These are phyloP conservation scores for Hyphopichia khmerensis DNA, from an alignment of 1,139 yeast genomes.

Conservation along the genomic window DNA sequence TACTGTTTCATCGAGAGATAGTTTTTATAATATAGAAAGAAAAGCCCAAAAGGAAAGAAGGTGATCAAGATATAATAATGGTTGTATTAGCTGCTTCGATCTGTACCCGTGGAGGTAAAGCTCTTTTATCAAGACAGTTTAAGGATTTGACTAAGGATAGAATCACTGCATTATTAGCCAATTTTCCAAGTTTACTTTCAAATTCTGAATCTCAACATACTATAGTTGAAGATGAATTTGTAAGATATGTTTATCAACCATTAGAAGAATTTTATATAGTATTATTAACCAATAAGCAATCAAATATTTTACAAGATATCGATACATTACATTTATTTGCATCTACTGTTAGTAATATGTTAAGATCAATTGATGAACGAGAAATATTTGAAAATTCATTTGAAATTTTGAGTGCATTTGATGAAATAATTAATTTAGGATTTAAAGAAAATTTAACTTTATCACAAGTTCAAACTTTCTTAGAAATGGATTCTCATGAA, in stretches of 20 bases:
- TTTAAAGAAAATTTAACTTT: slow-evolving; percentile 84
- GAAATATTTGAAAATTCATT: slow-evolving; percentile 85
- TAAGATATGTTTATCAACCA: slow-evolving; percentile 94
- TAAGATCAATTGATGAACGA: slow-evolving; percentile 74
- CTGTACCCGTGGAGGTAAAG: slow-evolving; percentile 93
- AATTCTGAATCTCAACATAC: slow-evolving; percentile 82
- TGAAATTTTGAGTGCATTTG: slow-evolving; percentile 88
- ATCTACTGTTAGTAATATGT: slow-evolving; percentile 73
- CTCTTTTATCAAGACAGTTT: slow-evolving; percentile 90
- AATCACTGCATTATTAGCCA: slow-evolving; percentile 81
- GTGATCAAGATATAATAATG: slow-evolving; percentile 19
- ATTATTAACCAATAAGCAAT: slow-evolving; percentile 84
- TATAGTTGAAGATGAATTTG: slow-evolving; percentile 89
- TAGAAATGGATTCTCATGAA: slow-evolving; percentile 98
- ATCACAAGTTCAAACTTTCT: slow-evolving; percentile 81
- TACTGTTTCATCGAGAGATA: no score
- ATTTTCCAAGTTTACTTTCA: slow-evolving; percentile 79
- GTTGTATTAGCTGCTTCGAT: slow-evolving; percentile 87
- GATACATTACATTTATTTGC: slow-evolving; percentile 87
- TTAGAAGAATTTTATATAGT: slow-evolving; percentile 92
- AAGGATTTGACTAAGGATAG: slow-evolving; percentile 82
- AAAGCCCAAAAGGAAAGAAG: no score
- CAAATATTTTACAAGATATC: slow-evolving; percentile 92
- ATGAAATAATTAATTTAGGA: slow-evolving; percentile 88
- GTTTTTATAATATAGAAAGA: no score